Conservation (phyloP, 306 rosid species). For the Fragaria iinumae region DNA sequence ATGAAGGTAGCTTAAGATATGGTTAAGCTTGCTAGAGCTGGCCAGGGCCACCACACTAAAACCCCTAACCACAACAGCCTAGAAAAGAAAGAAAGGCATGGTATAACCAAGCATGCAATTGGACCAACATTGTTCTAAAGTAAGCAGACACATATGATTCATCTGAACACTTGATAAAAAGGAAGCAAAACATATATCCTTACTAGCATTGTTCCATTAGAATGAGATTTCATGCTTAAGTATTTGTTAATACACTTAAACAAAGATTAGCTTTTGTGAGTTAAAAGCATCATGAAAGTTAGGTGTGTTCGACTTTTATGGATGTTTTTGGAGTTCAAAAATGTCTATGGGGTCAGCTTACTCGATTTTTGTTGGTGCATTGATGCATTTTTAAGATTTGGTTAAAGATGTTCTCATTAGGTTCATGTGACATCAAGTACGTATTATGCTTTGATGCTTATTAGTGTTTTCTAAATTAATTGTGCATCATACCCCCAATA, state of each 20-base stretch:
- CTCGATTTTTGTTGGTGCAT: conserved; percentile 19
- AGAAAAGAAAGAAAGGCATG: conserved; percentile 39
- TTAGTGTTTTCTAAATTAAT: conserved; percentile 5
- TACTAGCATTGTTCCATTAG: conserved; percentile 40
- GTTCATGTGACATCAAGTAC: conserved; percentile 49
- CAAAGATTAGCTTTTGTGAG: conserved; percentile 39
- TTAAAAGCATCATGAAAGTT: conserved; percentile 39
- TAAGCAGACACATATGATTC: conserved; percentile 64
- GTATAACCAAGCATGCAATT: conserved; percentile 54
- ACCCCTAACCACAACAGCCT: conserved; percentile 37
- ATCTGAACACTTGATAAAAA: conserved; percentile 37
- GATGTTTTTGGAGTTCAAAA: conserved; percentile 13
- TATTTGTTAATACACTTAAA: conserved; percentile 28
- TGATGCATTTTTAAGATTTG: conserved; percentile 29
- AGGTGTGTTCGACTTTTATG: conserved; percentile 26
- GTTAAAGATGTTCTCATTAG: conserved; percentile 46
- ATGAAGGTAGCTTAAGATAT: conserved; percentile 32
- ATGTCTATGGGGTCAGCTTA: conserved; percentile 27
- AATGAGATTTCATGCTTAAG: conserved; percentile 36
- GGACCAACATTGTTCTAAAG: conserved; percentile 62
- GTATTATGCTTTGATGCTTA: conserved; percentile 29
- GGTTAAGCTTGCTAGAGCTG: conserved; percentile 36
- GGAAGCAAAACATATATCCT: conserved; percentile 41
- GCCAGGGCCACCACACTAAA: conserved; percentile 58
- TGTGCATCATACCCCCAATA: too few species aligned